phyloP scores from a whole-genome alignment of 208 protist species.

The Zelonia costaricensis region DNA sequence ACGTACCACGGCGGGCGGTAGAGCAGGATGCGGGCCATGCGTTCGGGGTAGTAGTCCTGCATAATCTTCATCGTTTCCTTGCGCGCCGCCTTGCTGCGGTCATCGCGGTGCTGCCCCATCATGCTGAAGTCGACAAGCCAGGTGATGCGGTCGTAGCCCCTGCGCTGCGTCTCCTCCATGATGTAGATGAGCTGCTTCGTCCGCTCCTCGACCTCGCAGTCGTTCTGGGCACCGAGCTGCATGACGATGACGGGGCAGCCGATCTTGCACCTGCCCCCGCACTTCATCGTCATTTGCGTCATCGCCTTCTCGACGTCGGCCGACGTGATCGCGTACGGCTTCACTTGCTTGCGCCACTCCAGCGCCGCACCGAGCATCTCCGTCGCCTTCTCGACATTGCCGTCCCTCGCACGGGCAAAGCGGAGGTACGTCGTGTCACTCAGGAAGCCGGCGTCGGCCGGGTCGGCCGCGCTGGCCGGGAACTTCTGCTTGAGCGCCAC shows the following conservation, averaged over 20 bases:
- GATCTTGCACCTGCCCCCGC: constrained; percentile 38
- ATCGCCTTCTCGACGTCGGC: constrained; percentile 41
- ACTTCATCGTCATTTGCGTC: constrained; percentile 40
- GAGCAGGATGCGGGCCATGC: constrained; percentile 48
- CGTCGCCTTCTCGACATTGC: constrained; percentile 38
- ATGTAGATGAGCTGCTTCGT: constrained; percentile 65
- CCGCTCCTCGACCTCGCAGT: constrained; percentile 45
- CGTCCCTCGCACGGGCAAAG: constrained; percentile 57
- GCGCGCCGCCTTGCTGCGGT: constrained; percentile 35
- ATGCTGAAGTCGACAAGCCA: constrained; percentile 71
- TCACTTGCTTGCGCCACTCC: constrained; percentile 51
- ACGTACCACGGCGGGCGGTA: constrained; percentile 72
- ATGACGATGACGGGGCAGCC: constrained; percentile 59
- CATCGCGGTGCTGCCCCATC: constrained; percentile 58
- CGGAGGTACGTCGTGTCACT: constrained; percentile 56
- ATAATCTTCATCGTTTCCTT: constrained; percentile 67
- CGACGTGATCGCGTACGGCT: constrained; percentile 49
- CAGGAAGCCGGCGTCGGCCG: constrained; percentile 51
- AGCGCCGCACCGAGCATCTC: constrained; percentile 47
- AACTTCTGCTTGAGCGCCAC: constrained; percentile 34
- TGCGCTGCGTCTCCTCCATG: constrained; percentile 55
- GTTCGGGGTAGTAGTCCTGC: constrained; percentile 75
- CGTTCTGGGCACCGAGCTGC: constrained; percentile 53
- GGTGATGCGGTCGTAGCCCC: constrained; percentile 63
- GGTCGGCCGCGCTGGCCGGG: constrained; percentile 25